phyloP scores from a whole-genome alignment of 257 asterid genomes.

The Nicotiana noctiflora region DNA sequence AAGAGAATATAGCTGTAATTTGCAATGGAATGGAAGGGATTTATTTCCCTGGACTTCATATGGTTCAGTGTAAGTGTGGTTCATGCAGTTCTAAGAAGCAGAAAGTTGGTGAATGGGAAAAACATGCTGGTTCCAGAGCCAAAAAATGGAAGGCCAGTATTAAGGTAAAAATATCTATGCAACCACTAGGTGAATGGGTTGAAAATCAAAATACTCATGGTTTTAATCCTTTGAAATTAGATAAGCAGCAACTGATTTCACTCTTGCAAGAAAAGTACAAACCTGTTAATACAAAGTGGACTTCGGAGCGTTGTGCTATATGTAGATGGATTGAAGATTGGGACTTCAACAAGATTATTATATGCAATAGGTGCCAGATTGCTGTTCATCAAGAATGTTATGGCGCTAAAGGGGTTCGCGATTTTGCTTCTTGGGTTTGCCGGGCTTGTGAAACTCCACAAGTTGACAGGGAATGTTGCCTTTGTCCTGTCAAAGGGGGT shows the following conservation, averaged over 20 bases:
- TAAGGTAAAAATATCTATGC: background rate
- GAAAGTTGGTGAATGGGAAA: slow-evolving; percentile 9
- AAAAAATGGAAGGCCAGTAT: slow-evolving; percentile 13
- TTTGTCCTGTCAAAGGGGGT: slow-evolving; percentile 9
- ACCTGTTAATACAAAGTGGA: slow-evolving; percentile 2
- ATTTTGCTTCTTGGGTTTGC: slow-evolving; percentile 7
- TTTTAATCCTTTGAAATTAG: slow-evolving; percentile 2
- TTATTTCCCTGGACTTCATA: slow-evolving; percentile 6
- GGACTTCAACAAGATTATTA: slow-evolving; percentile 6
- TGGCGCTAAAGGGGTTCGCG: background rate
- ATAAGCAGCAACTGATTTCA: background rate
- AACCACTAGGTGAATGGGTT: slow-evolving; percentile 12
- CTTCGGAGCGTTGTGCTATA: background rate
- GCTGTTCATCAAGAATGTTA: slow-evolving; percentile 15
- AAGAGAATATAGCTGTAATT: background rate
- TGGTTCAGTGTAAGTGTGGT: slow-evolving; percentile 8
- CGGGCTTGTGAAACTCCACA: slow-evolving; percentile 7
- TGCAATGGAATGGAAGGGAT: slow-evolving; percentile 12
- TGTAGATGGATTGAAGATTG: slow-evolving; percentile 15
- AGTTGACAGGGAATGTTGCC: slow-evolving; percentile 1
- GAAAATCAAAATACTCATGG: background rate
- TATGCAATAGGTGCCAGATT: slow-evolving; percentile 7
- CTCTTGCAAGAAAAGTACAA: background rate
- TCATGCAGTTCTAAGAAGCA: background rate
- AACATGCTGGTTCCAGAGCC: slow-evolving; percentile 12